Evolutionary conservation across 768 basidiomycete genomes (phyloP).

Genomic region (Tephrocybe sp.): DNA sequence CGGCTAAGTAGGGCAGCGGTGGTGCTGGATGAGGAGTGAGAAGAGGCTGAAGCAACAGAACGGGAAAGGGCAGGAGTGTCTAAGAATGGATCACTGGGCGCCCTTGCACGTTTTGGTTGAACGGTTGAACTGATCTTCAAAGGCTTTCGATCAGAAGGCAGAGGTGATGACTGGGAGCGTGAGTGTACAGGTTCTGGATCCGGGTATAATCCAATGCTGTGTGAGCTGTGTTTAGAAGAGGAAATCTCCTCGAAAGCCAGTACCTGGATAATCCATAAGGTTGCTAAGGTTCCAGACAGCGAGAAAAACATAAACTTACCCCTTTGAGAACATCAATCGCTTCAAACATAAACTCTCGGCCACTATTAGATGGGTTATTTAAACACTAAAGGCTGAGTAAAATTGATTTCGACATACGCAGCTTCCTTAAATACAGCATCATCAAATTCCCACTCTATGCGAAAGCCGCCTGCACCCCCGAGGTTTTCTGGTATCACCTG

Average conservation of each 20-base stretch:
- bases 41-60: constrained; percentile 52
- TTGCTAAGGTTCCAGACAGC: constrained; percentile 10
- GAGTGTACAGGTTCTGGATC: constrained; percentile 42
- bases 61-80: constrained; percentile 64
- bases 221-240: constrained; percentile 34
- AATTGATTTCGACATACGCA: constrained; percentile 58
- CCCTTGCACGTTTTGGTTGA: constrained; percentile 62
- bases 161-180: constrained; percentile 55
- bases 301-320: constrained; percentile 43
- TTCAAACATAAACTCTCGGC: constrained; percentile 93
- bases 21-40: constrained; percentile 38
- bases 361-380: constrained; percentile 44
- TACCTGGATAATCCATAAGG: constrained; percentile 26
- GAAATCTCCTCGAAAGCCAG: constrained; percentile 73
- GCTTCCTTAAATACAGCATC: constrained; percentile 94
- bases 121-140: constrained; percentile 40
- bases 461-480: constrained; percentile 72
- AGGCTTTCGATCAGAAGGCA: constrained; percentile 40
- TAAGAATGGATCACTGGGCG: constrained; percentile 77
- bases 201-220: constrained; percentile 29
- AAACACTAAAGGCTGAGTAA: constrained; percentile 16
- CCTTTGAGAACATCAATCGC: constrained; percentile 90
- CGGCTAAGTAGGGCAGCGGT: constrained; percentile 28
- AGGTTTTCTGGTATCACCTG: constrained; percentile 78
- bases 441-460: constrained; percentile 89